These are phyloP conservation scores for Ogataea methylovora DNA, from an alignment of 805 yeast genomes.

Conservation along the genomic window DNA sequence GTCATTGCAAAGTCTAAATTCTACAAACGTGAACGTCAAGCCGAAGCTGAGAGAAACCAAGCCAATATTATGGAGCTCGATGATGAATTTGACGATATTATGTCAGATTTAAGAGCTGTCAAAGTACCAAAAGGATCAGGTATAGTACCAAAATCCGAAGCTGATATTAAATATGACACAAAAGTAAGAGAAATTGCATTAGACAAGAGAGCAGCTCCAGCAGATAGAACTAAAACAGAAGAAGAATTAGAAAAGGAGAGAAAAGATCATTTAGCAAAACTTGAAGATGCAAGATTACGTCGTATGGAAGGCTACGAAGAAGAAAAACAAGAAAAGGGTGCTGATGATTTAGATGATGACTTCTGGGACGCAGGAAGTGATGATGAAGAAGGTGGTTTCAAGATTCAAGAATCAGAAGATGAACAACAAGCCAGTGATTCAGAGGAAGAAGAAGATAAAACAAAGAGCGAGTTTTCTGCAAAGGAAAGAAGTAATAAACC, in stretches of 20 bases:
- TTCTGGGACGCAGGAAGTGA: slow-evolving; percentile 58
- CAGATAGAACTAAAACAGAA: slow-evolving; percentile 73
- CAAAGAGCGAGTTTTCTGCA: slow-evolving; percentile 4
- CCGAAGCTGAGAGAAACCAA: slow-evolving; percentile 50
- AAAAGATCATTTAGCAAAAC: slow-evolving; percentile 47
- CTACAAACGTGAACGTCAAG: slow-evolving; percentile 69
- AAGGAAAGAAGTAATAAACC: slow-evolving; percentile 4
- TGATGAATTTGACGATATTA: slow-evolving; percentile 64
- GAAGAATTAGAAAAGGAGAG: slow-evolving; percentile 61
- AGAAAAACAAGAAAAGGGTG: slow-evolving; percentile 39
- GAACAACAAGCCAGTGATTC: slow-evolving; percentile 28
- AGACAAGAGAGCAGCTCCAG: slow-evolving; percentile 73
- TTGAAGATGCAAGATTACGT: slow-evolving; percentile 60
- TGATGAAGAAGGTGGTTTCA: slow-evolving; percentile 35
- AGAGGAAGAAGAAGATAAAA: slow-evolving; percentile 12
- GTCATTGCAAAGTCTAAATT: slow-evolving; percentile 76
- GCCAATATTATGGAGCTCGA: slow-evolving; percentile 61
- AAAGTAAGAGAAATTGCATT: slow-evolving; percentile 58
- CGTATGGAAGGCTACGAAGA: slow-evolving; percentile 64
- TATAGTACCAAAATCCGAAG: slow-evolving; percentile 31
- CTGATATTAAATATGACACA: slow-evolving; percentile 49
- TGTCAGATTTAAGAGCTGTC: slow-evolving; percentile 30
- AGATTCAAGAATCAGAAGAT: slow-evolving; percentile 34
- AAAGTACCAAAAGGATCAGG: slow-evolving; percentile 15
- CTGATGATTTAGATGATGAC: slow-evolving; percentile 63